phyloP scores from a whole-genome alignment of 2,329 filamentous ascomycete genomes.

The Botrytis galanthina region DNA sequence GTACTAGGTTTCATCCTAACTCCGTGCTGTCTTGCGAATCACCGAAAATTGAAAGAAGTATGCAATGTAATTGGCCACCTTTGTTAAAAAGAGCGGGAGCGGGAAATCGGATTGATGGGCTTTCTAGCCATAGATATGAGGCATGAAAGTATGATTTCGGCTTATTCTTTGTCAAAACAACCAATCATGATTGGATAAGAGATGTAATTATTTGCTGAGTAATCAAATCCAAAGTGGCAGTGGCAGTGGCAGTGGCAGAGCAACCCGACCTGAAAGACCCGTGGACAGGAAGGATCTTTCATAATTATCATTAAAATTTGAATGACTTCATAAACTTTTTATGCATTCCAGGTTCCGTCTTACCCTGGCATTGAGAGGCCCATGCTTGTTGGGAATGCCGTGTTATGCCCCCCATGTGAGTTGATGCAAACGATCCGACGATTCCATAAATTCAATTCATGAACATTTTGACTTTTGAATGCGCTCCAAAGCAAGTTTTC shows the following conservation, averaged over 20 bases:
- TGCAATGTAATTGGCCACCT: neutral
- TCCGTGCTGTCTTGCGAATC: neutral
- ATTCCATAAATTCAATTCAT: slow-evolving; percentile 10
- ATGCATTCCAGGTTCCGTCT: neutral
- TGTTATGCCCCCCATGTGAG: neutral
- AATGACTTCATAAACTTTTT: slow-evolving; percentile 4
- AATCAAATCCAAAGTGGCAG: neutral
- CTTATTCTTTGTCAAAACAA: neutral
- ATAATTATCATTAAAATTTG: neutral
- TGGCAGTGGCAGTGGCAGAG: neutral
- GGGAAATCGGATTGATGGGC: neutral
- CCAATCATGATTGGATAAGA: neutral
- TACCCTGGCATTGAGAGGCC: neutral
- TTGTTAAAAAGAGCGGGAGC: neutral
- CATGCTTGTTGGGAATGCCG: neutral
- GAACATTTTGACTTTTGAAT: slow-evolving; percentile 5
- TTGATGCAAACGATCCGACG: slow-evolving; percentile 20
- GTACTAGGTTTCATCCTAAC: neutral
- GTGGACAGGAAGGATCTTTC: neutral
- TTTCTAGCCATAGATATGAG: neutral
- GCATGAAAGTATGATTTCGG: neutral
- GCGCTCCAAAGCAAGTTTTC: slow-evolving; percentile 10
- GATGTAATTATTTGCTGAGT: neutral
- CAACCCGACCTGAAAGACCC: neutral
- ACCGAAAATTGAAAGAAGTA: slow-evolving; percentile 6